Base-by-base conservation (phyloP, 2,329 filamentous ascomycete genomes). In the Colletotrichum sp. region DNA sequence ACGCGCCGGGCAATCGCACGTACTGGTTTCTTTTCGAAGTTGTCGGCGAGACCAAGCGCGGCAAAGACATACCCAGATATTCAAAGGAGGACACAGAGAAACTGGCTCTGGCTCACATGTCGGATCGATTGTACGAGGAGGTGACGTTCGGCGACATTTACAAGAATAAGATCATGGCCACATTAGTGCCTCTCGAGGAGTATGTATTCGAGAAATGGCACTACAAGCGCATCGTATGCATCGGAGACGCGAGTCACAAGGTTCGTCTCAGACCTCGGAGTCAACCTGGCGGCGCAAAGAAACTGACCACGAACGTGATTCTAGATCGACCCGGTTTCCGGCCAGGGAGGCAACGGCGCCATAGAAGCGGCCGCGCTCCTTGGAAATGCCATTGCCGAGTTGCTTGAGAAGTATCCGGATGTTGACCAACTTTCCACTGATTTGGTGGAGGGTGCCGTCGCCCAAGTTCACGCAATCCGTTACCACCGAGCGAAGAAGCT, bases 161-260 rank as follows among this genome's bases (percentile, higher is more conserved):
- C 71, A 79, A 81, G 28, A 79, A 80, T 12, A 73, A 78, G 3
- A 74, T 81, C 7, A 77, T 78, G 6, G 80, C 81, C 2, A 82
- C 80, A 1, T 77, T 87, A 30, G 68, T 76, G 14, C 56, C 67
- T 16, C 21, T 75, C 9, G 75, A 65, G 56, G 84, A 86, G 74
- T 83, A 83, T 43, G 81, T 85, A 1, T 81, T 85, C 28, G 75
- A 82, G 13, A 80, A 81, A 38, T 87, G 86, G 83, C 81, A 84
- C 64, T 85, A 81, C 56, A 80, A 82, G 13, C 78, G 86, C 13
- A 82, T 85, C 5, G 79, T 87, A 1, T 78, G 82, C 2, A 81
- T 87, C 5, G 86, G 86, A 1, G 86, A 87, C 75, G 80, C 85
- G 1, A 84, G 82, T 7, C 85, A 87, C 75, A 87, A 87, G 81